Percentiles rank a stretch among this genome's conserved stretches.
These are phyloP conservation scores for Tranzscheliella williamsii DNA, from an alignment of 1,284 basidiomycete species.

Conservation along the genomic window DNA sequence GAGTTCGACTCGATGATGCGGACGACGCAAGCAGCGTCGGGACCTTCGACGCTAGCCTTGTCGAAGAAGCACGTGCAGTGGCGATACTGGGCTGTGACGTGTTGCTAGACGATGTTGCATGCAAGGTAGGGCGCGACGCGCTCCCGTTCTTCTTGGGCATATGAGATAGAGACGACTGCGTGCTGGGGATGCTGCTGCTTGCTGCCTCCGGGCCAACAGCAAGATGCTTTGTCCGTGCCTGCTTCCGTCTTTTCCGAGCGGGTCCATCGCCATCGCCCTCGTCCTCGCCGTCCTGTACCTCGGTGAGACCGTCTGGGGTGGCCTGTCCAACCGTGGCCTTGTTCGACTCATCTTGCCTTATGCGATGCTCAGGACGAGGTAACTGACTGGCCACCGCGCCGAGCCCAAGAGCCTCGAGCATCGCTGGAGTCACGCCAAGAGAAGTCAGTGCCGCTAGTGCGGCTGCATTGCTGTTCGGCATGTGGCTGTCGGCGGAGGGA, in stretches of 20 bases:
- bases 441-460: constrained; percentile 25
- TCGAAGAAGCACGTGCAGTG: neutral
- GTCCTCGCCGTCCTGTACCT: too few species aligned
- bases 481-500: neutral
- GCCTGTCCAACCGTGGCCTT: too few species aligned
- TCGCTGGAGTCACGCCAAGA: constrained; percentile 22
- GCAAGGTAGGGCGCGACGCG: too few species aligned
- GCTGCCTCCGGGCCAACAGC: constrained; percentile 2
- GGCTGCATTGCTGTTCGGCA: constrained; percentile 12
- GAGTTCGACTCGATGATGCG: constrained; percentile 15
- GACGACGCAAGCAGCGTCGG: constrained; percentile 1
- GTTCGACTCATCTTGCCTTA: too few species aligned
- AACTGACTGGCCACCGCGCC: constrained; percentile 9
- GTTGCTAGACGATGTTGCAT: too few species aligned
- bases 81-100: too few species aligned
- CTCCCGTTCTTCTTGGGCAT: too few species aligned
- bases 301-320: too few species aligned
- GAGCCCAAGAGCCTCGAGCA: constrained; percentile 35
- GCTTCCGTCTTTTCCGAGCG: constrained; percentile 34
- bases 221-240: constrained; percentile 7
- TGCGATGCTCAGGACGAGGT: neutral
- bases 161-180: too few species aligned
- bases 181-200: neutral
- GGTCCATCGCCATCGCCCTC: constrained; percentile 24
- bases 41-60: neutral